phyloP scores from a whole-genome alignment of 2,329 filamentous ascomycete genomes.

The Zasmidium angulare region DNA sequence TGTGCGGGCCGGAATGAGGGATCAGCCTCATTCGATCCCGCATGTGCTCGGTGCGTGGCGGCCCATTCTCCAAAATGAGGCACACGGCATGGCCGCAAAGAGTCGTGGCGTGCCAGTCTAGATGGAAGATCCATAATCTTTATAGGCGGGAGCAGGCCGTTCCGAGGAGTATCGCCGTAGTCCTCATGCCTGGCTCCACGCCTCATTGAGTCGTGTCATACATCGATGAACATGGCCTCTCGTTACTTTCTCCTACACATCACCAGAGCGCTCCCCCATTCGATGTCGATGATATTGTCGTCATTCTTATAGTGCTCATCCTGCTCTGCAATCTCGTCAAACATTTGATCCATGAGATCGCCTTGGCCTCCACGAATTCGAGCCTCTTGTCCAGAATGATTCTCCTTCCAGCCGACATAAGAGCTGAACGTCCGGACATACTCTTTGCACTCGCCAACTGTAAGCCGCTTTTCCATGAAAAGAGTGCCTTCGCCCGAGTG shows the following conservation, averaged over 20 bases:
- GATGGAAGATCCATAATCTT: no score
- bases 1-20: no score
- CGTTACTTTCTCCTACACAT: conserved; percentile 52
- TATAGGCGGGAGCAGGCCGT: neutral
- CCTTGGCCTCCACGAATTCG: conserved; percentile 57
- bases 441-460: conserved; percentile 59
- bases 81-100: neutral
- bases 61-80: neutral
- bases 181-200: neutral
- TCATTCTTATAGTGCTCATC: conserved; percentile 55
- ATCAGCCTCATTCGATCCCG: neutral
- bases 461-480: conserved; percentile 57
- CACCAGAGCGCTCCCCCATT: conserved; percentile 63
- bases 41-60: neutral
- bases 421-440: conserved; percentile 63
- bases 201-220: no score
- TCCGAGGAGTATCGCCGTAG: neutral
- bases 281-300: conserved; percentile 53
- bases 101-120: no score
- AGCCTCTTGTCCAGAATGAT: conserved; percentile 52
- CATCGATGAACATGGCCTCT: no score
- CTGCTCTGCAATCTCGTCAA: conserved; percentile 57
- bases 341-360: conserved; percentile 63
- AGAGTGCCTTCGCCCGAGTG: conserved; percentile 42
- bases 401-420: conserved; percentile 59